Base-by-base conservation (phyloP, 2,329 filamentous ascomycete species). In the Exophiala dermatitidis region DNA sequence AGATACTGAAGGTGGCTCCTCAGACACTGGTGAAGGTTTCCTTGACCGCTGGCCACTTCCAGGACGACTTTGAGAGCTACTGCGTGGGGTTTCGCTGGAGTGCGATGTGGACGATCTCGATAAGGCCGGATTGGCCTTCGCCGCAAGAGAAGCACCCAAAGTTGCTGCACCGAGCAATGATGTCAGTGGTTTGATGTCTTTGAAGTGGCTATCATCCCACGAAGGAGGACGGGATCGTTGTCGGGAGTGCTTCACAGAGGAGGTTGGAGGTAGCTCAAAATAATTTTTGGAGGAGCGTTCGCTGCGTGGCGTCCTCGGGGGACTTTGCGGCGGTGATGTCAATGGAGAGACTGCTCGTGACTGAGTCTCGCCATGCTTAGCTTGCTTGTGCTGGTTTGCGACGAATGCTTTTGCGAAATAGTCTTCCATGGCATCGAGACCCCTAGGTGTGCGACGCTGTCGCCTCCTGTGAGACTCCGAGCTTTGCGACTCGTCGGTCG, bases 301-400 rank as follows among this genome's bases (percentile, higher is more conserved):
- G 32, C 32, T 48, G 8, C 54, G 52, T 28, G 60, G 60, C 30
- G 62, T 62, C 12, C 50, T 54, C 19, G 62, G 60, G 10, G 64
- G 64, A 47, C 62, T 66, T 8, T 47, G 50, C 10, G 64, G 59
- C 12, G 65, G 63, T 6, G 64, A 66, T 2, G 45, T 48, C 32
- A 57, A 38, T 3, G 63, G 62, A 19, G 64, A 66, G 3, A 52
- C 45, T 31, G 56, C 48, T 8, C 60, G 57, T 10, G 63, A 58
- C 6, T 54, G 50, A 4, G 42, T 41, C 30, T 48, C 41, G 28
- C 2, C 26, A 36, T 56, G 26, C 26, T 33, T 54, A 4, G 50
- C 9, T 26, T 44, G 34, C 42, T 53, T 62, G 38, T 43, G 53
- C 47, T 60, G 56, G 29, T 62, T 57, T 1, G 53, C 52, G 28